Base-by-base conservation (phyloP, 768 basidiomycete species). In the Mycena chlorophos region DNA sequence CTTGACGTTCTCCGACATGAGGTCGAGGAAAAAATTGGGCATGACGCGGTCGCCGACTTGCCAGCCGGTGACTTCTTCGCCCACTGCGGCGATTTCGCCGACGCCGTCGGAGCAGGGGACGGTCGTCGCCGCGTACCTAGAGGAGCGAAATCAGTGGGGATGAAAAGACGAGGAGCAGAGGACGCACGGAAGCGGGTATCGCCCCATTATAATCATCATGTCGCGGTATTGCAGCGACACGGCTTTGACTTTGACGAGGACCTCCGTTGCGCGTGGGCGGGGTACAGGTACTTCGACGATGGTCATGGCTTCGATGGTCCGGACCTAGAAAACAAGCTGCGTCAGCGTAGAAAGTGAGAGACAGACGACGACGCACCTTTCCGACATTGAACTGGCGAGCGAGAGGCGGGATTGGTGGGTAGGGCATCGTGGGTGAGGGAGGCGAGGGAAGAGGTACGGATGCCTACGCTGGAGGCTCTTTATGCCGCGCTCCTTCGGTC, bases 221-320 rank as follows among this genome's bases (percentile, higher is more conserved):
- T 37, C 34, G 34, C 34, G 34, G 34, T 10, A 37, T 55, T 75
- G 71, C 19, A 77, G 63, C 37, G 77, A 77, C 23, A 75, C 75
- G 3, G 76, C 72, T 37, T 73, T 70, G 6, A 76, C 65, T 42
- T 71, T 74, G 62, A 78, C 69, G 26, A 75, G 74, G 19, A 75
- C 76, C 42, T 78, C 68, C 8, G 57, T 65, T 1, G 71, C 62
- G 40, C 65, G 68, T 4, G 66, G 71, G 48, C 63, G 54, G 3
- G 42, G 51, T 26, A 51, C 25, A 5, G 54, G 48, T n/a, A 37
- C 34, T n/a, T 37, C 34, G 12, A 37, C 34, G 34, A 37, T 10
- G 12, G 10, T 37, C 10, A 37, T 10, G 12, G 34, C 34, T 10
- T 37, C 34, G n/a, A 37, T 10, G n/a, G 34, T 10, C 34, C 34